Base-by-base conservation (phyloP, 108 stramenopile genomes). In the Conticribra guillardii region DNA sequence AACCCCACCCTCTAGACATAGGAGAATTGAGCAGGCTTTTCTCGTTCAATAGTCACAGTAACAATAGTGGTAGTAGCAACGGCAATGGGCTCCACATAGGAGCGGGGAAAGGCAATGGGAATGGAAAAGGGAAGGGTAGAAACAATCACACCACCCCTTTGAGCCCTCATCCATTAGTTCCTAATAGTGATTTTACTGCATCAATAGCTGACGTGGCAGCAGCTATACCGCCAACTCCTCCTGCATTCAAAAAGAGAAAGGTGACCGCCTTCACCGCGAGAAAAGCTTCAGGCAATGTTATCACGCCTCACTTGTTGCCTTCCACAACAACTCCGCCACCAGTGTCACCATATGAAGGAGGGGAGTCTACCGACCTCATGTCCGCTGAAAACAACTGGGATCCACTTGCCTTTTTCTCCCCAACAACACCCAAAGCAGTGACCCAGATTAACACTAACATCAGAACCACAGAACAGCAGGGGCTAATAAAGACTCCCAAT, bases 221-320 rank as follows among this genome's bases (percentile, higher is more conserved):
- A 16, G 75, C 67, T n/a, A 69, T 76, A 54, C 67, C 64, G 1
- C 64, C 75, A 57, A 49, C 75, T 27, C 55, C 56, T 50, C 64
- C 59, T 31, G 3, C 22, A 0, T 19, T 18, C 1, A 47, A 34
- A 33, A 68, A 57, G 29, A 54, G 8, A 0, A 37, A 27, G 58
- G 51, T 65, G 1, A 23, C 64, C 31, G 50, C 64, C 11, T 53
- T 65, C 7, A 52, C 18, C 4, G 33, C 31, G 30, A 37, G 33
- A 19, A 59, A 59, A 0, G 37, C 37, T 5, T 41, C 11, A 9
- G 37, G 37, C 5, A 41, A 41, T 41, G 37, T 41, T 9, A 41
- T 41, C 37, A 21, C 27, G 28, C 22, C 51, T 50, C 31, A 53
- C 22, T 53, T 47, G 0, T 33, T 52, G 16, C 64, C 64, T 34